phyloP scores from a whole-genome alignment of 768 basidiomycete species.

The Amanita inopinata region DNA sequence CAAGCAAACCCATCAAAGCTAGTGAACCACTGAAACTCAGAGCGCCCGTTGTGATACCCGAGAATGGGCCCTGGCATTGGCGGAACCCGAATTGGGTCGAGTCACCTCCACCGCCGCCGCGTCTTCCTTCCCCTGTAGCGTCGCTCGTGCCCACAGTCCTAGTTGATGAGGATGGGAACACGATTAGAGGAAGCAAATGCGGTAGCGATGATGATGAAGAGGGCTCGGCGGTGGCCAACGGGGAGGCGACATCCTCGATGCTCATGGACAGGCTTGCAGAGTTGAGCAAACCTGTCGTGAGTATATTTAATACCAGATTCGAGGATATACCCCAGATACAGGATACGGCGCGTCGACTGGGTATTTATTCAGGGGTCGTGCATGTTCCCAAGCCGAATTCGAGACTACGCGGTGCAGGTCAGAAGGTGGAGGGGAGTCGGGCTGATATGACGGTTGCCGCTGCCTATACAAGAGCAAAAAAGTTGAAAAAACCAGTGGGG shows the following conservation, averaged over 20 bases:
- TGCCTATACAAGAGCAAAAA: constrained; percentile 8
- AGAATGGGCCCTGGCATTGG: constrained; percentile 18
- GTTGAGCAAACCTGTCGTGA: constrained; percentile 18
- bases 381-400: constrained; percentile 9
- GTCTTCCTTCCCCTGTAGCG: constrained; percentile 8
- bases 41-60: constrained; percentile 11
- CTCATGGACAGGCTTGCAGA: constrained; percentile 13
- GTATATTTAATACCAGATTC: constrained; percentile 19
- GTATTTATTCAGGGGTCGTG: constrained; percentile 20
- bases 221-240: constrained; percentile 1
- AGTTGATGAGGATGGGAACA: constrained; percentile 17
- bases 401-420: neutral
- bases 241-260: constrained; percentile 12
- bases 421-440: constrained; percentile 10
- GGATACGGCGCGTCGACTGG: constrained; percentile 17
- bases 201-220: constrained; percentile 8
- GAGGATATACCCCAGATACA: constrained; percentile 18
- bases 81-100: constrained; percentile 26
- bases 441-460: constrained; percentile 3
- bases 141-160: constrained; percentile 18
- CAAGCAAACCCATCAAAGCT: neutral
- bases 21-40: neutral
- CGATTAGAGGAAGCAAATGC: constrained; percentile 11
- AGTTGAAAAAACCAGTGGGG: constrained; percentile 3
- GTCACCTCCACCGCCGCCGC: constrained; percentile 4